Conservation (phyloP, 495 filamentous ascomycete species). For the Aspergillus campestris region DNA sequence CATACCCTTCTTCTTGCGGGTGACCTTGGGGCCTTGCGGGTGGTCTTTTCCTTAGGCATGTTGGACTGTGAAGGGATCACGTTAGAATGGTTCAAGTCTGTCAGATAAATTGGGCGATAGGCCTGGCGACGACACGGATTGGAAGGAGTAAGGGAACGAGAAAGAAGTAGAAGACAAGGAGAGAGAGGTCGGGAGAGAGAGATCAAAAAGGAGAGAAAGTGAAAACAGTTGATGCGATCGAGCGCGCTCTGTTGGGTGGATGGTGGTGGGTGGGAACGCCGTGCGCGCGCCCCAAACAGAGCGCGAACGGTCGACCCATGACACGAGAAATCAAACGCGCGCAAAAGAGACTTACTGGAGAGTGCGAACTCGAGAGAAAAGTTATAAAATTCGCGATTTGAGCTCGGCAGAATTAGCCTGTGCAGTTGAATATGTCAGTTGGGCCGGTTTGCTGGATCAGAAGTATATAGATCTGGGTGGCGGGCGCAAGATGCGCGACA, state of each 20-base stretch:
- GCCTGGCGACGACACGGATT: not conserved
- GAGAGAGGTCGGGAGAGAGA: slow-evolving; percentile 14
- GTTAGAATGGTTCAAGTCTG: slow-evolving; percentile 3
- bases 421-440: slow-evolving; percentile 5
- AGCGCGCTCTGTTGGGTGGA: slow-evolving; percentile 3
- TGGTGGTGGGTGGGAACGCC: slow-evolving; percentile 9
- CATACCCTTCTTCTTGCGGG: slow-evolving; percentile 82
- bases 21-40: slow-evolving; percentile 38
- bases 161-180: slow-evolving; percentile 7
- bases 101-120: not conserved
- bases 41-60: slow-evolving; percentile 71
- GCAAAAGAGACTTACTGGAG: slow-evolving; percentile 10
- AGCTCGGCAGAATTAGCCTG: slow-evolving; percentile 8
- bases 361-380: slow-evolving; percentile 6
- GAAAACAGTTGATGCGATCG: slow-evolving; percentile 8
- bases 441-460: slow-evolving; percentile 2
- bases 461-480: slow-evolving; percentile 12
- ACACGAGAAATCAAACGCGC: slow-evolving; percentile 14
- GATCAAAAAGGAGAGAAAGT: slow-evolving; percentile 12
- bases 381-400: slow-evolving; percentile 1
- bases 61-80: slow-evolving; percentile 22
- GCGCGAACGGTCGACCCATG: slow-evolving; percentile 15
- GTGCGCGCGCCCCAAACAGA: slow-evolving; percentile 15
- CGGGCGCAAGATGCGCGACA: slow-evolving; percentile 18
- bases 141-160: not conserved